Evolutionary conservation across 2,329 filamentous ascomycete species (phyloP).

Genomic region (Xylaria sp.): DNA sequence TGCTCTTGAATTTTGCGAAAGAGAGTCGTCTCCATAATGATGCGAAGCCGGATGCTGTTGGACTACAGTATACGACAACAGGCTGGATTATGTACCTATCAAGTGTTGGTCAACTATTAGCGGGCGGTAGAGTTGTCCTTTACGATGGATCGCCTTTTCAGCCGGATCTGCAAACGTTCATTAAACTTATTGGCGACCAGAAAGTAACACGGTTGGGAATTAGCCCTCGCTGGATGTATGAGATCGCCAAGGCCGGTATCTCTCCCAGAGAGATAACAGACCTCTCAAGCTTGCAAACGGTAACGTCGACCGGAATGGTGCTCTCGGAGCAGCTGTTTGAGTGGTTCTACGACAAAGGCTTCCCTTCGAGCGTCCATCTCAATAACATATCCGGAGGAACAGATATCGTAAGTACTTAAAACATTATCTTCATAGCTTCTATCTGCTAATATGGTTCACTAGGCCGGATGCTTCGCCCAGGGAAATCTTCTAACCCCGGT

Average conservation of each 20-base stretch:
- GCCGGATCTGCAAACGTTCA: slow-evolving; percentile 72
- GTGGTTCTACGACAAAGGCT: slow-evolving; percentile 80
- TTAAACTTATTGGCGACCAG: slow-evolving; percentile 71
- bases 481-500: slow-evolving; percentile 78
- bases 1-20: slow-evolving; percentile 66
- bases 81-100: slow-evolving; percentile 91
- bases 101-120: slow-evolving; percentile 67
- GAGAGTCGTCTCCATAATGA: slow-evolving; percentile 68
- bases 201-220: slow-evolving; percentile 78
- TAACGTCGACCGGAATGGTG: slow-evolving; percentile 84
- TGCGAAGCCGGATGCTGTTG: slow-evolving; percentile 53
- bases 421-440: background rate
- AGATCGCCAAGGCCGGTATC: slow-evolving; percentile 73
- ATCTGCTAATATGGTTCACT: slow-evolving; percentile 34
- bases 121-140: slow-evolving; percentile 72
- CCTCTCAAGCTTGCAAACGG: slow-evolving; percentile 68
- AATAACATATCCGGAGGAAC: slow-evolving; percentile 82
- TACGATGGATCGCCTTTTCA: slow-evolving; percentile 87
- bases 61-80: slow-evolving; percentile 71
- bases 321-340: slow-evolving; percentile 80
- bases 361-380: slow-evolving; percentile 74
- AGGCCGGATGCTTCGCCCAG: slow-evolving; percentile 69
- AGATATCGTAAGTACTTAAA: slow-evolving; percentile 69
- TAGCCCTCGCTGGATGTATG: slow-evolving; percentile 80
- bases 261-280: slow-evolving; percentile 71